phyloP scores from a whole-genome alignment of 1,284 basidiomycete species.

The Marasmius oreades region DNA sequence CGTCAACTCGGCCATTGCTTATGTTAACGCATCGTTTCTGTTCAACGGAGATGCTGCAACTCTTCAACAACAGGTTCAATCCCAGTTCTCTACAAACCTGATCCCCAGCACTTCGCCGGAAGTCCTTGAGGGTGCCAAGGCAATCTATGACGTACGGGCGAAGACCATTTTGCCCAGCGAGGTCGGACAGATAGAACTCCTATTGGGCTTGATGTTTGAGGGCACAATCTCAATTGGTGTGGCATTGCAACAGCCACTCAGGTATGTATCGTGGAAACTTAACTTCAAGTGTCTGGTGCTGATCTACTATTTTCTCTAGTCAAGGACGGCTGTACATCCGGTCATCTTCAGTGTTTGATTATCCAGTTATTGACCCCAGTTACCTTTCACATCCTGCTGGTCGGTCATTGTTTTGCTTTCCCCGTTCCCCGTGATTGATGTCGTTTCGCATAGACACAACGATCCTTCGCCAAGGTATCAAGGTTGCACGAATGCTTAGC shows the following conservation, averaged over 20 bases:
- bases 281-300: background rate
- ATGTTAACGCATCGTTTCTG: constrained; percentile 47
- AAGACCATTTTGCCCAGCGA: constrained; percentile 17
- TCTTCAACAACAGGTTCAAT: constrained; percentile 21
- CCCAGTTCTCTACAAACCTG: constrained; percentile 26
- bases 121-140: constrained; percentile 17
- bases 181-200: constrained; percentile 46
- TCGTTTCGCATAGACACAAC: constrained; percentile 5
- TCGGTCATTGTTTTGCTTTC: background rate
- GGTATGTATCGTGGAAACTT: constrained; percentile 10
- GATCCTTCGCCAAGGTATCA: constrained; percentile 37
- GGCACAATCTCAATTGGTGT: constrained; percentile 44
- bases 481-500: constrained; percentile 45
- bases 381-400: constrained; percentile 11
- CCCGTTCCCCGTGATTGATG: background rate
- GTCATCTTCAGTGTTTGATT: constrained; percentile 22
- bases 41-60: constrained; percentile 32
- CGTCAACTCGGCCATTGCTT: constrained; percentile 44
- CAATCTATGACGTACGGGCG: constrained; percentile 23
- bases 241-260: constrained; percentile 48
- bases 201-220: constrained; percentile 40
- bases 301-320: constrained; percentile 11
- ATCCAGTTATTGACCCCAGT: constrained; percentile 10
- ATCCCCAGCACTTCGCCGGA: constrained; percentile 22
- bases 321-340: constrained; percentile 33